Evolutionary conservation across 1,284 basidiomycete species (phyloP).

Genomic region (Peniophora sp.): DNA sequence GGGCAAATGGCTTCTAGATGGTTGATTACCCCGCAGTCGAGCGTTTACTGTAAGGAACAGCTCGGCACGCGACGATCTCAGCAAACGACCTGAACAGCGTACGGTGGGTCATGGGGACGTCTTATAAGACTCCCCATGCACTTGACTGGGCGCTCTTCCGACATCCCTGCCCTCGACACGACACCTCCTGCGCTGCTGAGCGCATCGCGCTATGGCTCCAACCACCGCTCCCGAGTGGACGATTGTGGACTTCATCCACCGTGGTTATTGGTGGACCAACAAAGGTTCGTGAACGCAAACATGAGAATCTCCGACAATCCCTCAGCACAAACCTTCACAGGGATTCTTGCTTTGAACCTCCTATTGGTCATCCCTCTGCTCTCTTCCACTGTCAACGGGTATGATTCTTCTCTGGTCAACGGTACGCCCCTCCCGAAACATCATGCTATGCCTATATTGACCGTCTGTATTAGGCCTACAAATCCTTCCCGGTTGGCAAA

Average conservation of each 20-base stretch:
- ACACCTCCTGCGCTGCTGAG: background rate
- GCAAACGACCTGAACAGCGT: too few relatives aligned
- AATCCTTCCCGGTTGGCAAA: constrained; percentile 54
- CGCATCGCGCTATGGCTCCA: constrained; percentile 7
- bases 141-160: background rate
- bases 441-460: background rate
- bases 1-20: too few relatives aligned
- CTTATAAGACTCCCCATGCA: too few relatives aligned
- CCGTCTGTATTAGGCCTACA: constrained; percentile 40
- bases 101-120: too few relatives aligned
- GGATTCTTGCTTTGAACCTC: constrained; percentile 52
- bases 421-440: constrained; percentile 26
- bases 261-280: constrained; percentile 56
- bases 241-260: constrained; percentile 48
- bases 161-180: background rate
- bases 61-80: too few relatives aligned
- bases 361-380: constrained; percentile 51
- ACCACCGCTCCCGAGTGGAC: constrained; percentile 38
- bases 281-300: constrained; percentile 29
- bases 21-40: too few relatives aligned
- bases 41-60: too few relatives aligned
- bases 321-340: constrained; percentile 21
- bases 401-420: constrained; percentile 57
- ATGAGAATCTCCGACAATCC: background rate
- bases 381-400: constrained; percentile 53